Conservation (phyloP, 495 filamentous ascomycete genomes). For the Monascus purpureus region DNA sequence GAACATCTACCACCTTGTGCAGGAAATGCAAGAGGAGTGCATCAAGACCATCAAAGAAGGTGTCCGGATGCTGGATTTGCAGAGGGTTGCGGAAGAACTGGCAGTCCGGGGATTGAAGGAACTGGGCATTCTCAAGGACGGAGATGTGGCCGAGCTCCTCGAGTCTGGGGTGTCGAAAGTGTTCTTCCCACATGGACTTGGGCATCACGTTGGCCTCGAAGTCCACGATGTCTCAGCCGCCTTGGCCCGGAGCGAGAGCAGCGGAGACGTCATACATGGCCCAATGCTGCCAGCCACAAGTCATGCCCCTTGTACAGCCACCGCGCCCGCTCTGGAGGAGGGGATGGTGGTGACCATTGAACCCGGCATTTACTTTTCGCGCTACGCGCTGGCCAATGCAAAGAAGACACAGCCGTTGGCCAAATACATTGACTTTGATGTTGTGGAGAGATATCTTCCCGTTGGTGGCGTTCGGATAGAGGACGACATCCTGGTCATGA, state of each 20-base stretch:
- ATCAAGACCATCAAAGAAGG: constrained; percentile 53
- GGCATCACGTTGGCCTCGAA: constrained; percentile 83
- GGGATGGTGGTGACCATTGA: constrained; percentile 79
- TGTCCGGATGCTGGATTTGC: constrained; percentile 50
- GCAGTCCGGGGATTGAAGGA: constrained; percentile 53
- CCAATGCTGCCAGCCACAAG: constrained; percentile 9
- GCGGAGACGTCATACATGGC: too few relatives aligned
- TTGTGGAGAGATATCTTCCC: constrained; percentile 54
- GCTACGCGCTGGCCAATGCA: constrained; percentile 72
- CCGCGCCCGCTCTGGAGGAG: constrained; percentile 38
- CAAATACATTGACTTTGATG: constrained; percentile 58
- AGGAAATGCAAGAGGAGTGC: constrained; percentile 70
- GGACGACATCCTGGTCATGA: constrained; percentile 76
- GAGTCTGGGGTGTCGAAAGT: constrained; percentile 52
- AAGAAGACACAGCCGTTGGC: constrained; percentile 48
- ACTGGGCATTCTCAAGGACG: constrained; percentile 49
- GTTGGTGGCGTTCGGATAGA: constrained; percentile 88
- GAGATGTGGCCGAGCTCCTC: constrained; percentile 48
- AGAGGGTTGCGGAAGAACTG: constrained; percentile 56
- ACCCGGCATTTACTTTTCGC: constrained; percentile 84
- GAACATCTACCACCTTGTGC: constrained; percentile 61
- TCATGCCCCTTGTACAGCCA: constrained; percentile 16
- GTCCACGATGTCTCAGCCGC: constrained; percentile 64
- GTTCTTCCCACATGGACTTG: constrained; percentile 87
- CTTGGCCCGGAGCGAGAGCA: constrained; percentile 9